Percentiles rank a stretch among this genome's conserved stretches.
Conservation (phyloP, 495 filamentous ascomycete species). For the Aspergillus campestris region DNA sequence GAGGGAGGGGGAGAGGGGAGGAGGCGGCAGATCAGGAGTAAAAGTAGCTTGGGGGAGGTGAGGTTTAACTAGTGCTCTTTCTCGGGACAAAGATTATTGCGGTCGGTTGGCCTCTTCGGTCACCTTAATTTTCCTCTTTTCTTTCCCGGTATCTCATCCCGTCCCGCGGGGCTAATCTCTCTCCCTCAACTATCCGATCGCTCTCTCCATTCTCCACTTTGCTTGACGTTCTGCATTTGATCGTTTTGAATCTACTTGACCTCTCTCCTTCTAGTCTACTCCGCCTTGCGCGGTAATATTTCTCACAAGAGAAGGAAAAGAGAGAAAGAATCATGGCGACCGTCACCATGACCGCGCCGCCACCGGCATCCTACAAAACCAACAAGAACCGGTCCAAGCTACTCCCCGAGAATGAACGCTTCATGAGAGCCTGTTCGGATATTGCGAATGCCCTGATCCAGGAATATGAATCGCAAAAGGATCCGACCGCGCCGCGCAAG, state of each 20-base stretch:
- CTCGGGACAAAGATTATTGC: constrained; percentile 37
- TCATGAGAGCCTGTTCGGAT: constrained; percentile 86
- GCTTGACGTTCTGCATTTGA: background rate
- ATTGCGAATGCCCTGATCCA: constrained; percentile 89
- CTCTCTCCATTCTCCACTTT: background rate
- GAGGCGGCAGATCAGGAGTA: constrained; percentile 16
- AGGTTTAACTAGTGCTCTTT: background rate
- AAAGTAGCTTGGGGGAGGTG: too few relatives aligned
- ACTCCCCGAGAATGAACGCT: constrained; percentile 86
- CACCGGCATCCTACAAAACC: constrained; percentile 39
- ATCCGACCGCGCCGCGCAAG: constrained; percentile 60
- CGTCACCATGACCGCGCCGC: constrained; percentile 50
- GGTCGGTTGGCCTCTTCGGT: constrained; percentile 24
- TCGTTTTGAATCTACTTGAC: constrained; percentile 2
- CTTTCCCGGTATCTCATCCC: constrained; percentile 8
- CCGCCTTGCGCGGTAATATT: background rate
- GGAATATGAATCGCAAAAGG: constrained; percentile 72
- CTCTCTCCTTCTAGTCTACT: background rate
- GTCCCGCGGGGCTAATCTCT: too few relatives aligned
- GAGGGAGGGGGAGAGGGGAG: constrained; percentile 12
- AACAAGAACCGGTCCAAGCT: constrained; percentile 61
- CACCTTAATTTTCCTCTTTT: constrained; percentile 15
- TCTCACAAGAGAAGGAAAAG: background rate
- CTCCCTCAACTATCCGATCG: background rate
- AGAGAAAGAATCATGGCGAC: constrained; percentile 49